Conservation (phyloP, 192 early-diverging fungal species). For the Rhizophagus clarus region DNA sequence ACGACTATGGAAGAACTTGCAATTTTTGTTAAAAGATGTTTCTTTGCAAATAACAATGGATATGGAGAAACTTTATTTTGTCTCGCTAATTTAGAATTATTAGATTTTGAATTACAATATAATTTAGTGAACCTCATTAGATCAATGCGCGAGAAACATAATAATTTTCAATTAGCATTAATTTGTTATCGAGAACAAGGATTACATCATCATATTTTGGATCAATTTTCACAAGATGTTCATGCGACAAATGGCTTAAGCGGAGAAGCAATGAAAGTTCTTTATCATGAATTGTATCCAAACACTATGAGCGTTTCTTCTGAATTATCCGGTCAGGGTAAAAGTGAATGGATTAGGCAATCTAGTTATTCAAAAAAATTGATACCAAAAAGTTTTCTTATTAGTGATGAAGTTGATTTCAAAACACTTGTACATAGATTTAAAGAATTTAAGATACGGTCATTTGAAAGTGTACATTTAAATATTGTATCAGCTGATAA, state of each 20-base stretch:
- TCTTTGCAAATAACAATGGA: slow-evolving; percentile 24
- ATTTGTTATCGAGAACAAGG: slow-evolving; percentile 27
- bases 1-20: slow-evolving; percentile 34
- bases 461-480: slow-evolving; percentile 27
- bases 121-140: slow-evolving; percentile 24
- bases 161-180: slow-evolving; percentile 16
- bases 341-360: slow-evolving; percentile 28
- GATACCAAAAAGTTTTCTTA: slow-evolving; percentile 16
- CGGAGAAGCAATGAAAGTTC: slow-evolving; percentile 8
- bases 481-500: slow-evolving; percentile 20
- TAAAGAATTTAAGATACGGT: not conserved
- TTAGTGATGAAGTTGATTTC: slow-evolving; percentile 24
- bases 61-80: slow-evolving; percentile 25
- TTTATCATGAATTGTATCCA: slow-evolving; percentile 28
- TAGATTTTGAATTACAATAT: slow-evolving; percentile 33
- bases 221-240: slow-evolving; percentile 33
- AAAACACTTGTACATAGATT: slow-evolving; percentile 6
- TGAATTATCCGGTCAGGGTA: slow-evolving; percentile 22
- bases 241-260: slow-evolving; percentile 23
- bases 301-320: slow-evolving; percentile 24
- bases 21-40: slow-evolving; percentile 31
- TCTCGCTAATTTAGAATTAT: slow-evolving; percentile 29
- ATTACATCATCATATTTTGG: slow-evolving; percentile 32
- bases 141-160: not conserved
- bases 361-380: not conserved